Percentiles rank a stretch among this genome's conserved stretches.
Evolutionary conservation across 805 yeast species (phyloP).

Genomic region (Priceomyces melissophilus): DNA sequence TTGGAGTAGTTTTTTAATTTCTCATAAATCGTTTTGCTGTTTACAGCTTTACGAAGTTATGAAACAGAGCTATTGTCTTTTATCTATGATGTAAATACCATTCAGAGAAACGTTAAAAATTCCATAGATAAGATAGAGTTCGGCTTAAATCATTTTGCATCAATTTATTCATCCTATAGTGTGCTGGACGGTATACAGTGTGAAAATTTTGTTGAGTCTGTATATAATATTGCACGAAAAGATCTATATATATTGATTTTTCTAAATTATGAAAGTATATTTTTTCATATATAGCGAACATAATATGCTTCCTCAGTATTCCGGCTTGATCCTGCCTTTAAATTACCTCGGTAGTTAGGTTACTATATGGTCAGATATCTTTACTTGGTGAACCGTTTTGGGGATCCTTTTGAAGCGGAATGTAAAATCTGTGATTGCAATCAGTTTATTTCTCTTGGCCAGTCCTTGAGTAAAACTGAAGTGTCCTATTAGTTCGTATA

Average conservation of each 20-base stretch:
- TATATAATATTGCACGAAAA: too few species aligned
- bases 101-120: too few species aligned
- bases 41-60: too few species aligned
- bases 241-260: too few species aligned
- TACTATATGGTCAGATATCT: slow-evolving; percentile 23
- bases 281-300: slow-evolving; percentile 5
- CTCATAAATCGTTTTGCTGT: not conserved
- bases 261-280: not conserved
- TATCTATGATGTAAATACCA: too few species aligned
- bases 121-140: too few species aligned
- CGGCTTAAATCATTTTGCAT: too few species aligned
- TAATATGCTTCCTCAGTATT: slow-evolving; percentile 8
- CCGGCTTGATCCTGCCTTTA: slow-evolving; percentile 14
- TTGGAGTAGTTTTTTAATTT: slow-evolving; percentile 21
- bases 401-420: slow-evolving; percentile 37
- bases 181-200: too few species aligned
- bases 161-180: too few species aligned
- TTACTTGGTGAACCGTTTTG: slow-evolving; percentile 43
- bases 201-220: too few species aligned
- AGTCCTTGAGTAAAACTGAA: not conserved
- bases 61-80: too few species aligned
- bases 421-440: slow-evolving; percentile 9
- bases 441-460: slow-evolving; percentile 7
- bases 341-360: slow-evolving; percentile 1
- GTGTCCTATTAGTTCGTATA: slow-evolving; percentile 13